Evolutionary conservation across 2,329 filamentous ascomycete genomes (phyloP), one percentile per base, ranked within the genome.

Genomic region (Penicillium frequentans): DNA sequence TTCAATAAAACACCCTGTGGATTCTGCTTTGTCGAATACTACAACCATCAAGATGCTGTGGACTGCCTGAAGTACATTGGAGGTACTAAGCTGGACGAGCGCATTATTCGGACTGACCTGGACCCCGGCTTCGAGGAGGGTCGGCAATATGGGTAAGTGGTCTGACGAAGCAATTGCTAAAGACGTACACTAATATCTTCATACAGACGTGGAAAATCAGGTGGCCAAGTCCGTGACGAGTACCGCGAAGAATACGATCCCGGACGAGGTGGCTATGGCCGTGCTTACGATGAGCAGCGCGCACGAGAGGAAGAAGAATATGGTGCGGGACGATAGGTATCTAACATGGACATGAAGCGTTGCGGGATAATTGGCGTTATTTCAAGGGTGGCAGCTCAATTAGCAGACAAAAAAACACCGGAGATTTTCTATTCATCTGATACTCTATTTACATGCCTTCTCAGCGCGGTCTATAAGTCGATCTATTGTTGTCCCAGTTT

Each of bases 1-100:
- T 96, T 95, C 81, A 90, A 90, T 77, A 99, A 99, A 81, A 99
- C 95, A 0, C 95, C 95, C 1, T 99, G 95, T 77, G 95, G 95
- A 42, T 99, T 99, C 82, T 99, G 95, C 82, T 99, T 99, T 72
- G 95, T 99, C 70, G 95, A 99, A 78, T 99, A 99, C 80, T 98
- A 97, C 81, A 97, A 89, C 29, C 95, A 98, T 75, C 89, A 96
- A 72, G 95, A 99, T 75, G 95, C 95, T 9, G 84, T 99, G 49
- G 95, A 99, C 75, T 98, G 93, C 77, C 88, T 99, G 87, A 99
- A 98, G 79, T 99, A 98, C 74, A 89, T 99, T 69, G 95, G 95
- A 55, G 95, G 95, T 56, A 99, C 95, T 35, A 99, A 99, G 81
- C 85, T 99, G 46, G 95, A 99, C 75, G 95, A 99, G 82, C 88